Evolutionary conservation across 2,329 filamentous ascomycete species (phyloP).

Genomic region (Colletotrichum spinosum): DNA sequence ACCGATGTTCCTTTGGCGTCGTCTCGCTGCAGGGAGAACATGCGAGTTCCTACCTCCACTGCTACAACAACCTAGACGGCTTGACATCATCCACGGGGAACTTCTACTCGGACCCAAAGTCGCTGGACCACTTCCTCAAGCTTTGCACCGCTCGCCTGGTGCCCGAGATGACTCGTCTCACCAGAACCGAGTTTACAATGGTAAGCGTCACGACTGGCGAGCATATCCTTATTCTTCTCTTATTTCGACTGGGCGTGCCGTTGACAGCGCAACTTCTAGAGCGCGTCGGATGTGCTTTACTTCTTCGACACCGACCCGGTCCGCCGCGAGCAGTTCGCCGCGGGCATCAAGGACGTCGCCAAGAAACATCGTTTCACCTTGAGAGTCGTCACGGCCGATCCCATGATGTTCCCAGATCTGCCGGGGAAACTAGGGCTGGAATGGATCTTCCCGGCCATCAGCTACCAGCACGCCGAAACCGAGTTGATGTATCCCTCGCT

Average conservation of each 20-base stretch:
- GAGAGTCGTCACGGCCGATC: constrained; percentile 59
- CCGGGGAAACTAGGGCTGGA: constrained; percentile 49
- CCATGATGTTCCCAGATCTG: constrained; percentile 57
- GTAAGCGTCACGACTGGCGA: neutral
- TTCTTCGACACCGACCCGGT: constrained; percentile 42
- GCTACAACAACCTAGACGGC: constrained; percentile 55
- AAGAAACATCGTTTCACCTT: constrained; percentile 55
- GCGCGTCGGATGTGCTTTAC: constrained; percentile 41
- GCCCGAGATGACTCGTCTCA: constrained; percentile 56
- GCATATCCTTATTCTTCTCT: neutral
- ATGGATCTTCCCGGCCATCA: constrained; percentile 32
- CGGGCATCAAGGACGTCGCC: constrained; percentile 51
- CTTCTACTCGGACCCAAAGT: constrained; percentile 45
- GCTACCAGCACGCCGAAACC: constrained; percentile 20
- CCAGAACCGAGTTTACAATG: constrained; percentile 49
- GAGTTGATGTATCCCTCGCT: constrained; percentile 15
- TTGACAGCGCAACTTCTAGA: neutral
- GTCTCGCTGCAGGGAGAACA: constrained; percentile 4
- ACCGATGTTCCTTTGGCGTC: constrained; percentile 57
- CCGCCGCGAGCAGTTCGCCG: constrained; percentile 50
- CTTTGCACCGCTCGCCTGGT: constrained; percentile 53
- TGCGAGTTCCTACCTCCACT: constrained; percentile 44
- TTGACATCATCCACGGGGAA: constrained; percentile 47
- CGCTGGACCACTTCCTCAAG: constrained; percentile 52
- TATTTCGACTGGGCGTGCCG: neutral